These are phyloP conservation scores for Plantago major DNA, from an alignment of 257 asterid species.

Conservation along the genomic window DNA sequence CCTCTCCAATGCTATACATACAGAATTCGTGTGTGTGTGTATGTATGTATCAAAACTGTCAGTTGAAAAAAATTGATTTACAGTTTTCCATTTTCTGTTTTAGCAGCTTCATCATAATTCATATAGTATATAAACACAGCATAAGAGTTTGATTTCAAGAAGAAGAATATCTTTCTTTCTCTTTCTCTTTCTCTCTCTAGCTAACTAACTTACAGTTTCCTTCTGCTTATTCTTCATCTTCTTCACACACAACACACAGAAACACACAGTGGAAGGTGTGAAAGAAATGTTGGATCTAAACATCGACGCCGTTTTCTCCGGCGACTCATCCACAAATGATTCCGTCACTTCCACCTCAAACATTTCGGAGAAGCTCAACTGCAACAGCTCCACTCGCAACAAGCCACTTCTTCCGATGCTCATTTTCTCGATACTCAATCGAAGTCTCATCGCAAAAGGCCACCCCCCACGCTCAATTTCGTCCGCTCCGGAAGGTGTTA, in stretches of 20 bases:
- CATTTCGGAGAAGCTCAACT: constrained; percentile 39
- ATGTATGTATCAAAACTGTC: no score
- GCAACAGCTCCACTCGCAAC: constrained; percentile 35
- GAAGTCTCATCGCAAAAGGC: constrained; percentile 31
- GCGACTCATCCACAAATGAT: constrained; percentile 35
- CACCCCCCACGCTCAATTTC: no score
- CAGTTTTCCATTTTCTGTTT: no score
- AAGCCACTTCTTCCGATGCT: constrained; percentile 45
- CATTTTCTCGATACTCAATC: constrained; percentile 60
- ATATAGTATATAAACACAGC: no score
- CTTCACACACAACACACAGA: not conserved
- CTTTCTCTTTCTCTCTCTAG: no score
- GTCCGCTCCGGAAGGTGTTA: constrained; percentile 43
- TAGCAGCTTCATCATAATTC: no score
- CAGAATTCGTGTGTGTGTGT: no score
- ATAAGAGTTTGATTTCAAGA: no score
- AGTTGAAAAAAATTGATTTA: no score
- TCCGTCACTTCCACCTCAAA: constrained; percentile 56
- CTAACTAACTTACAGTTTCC: not conserved
- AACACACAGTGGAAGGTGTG: not conserved
- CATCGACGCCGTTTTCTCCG: constrained; percentile 49
- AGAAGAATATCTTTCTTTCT: no score
- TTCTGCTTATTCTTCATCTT: not conserved
- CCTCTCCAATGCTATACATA: no score
- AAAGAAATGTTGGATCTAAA: constrained; percentile 81